Evolutionary conservation across 176 grass and related monocot species (phyloP).

Genomic region (Oryza meyeriana): DNA sequence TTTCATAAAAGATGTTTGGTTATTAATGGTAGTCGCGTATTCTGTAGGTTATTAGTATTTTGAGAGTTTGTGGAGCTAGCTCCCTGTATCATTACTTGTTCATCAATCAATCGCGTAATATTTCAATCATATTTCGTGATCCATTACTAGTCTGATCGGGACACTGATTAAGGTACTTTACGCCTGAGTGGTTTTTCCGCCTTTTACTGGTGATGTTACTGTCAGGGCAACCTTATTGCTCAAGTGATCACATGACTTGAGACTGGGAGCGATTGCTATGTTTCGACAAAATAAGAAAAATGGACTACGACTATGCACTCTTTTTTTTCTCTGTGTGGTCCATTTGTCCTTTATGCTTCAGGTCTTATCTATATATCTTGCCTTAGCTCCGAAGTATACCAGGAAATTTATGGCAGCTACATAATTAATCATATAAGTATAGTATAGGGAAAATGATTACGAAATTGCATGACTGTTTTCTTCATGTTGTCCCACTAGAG

Average conservation of each 20-base stretch:
- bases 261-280: neutral
- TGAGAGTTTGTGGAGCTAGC: neutral
- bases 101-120: neutral
- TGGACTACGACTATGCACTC: neutral
- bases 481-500: too few species aligned
- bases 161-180: neutral
- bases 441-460: neutral
- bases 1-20: neutral
- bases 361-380: neutral
- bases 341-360: slow-evolving; percentile 24
- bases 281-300: neutral
- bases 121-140: neutral
- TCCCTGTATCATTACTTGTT: neutral
- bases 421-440: neutral
- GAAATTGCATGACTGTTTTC: neutral
- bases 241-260: slow-evolving; percentile 33
- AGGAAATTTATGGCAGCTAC: slow-evolving; percentile 1
- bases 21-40: neutral
- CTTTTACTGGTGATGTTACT: neutral
- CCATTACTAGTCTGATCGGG: neutral
- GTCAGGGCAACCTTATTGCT: slow-evolving; percentile 18
- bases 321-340: neutral
- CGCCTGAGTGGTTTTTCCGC: neutral
- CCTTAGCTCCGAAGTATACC: slow-evolving; percentile 23
- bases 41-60: neutral